Base-by-base conservation (phyloP, 2,329 filamentous ascomycete species). In the Ophiostoma populinum region DNA sequence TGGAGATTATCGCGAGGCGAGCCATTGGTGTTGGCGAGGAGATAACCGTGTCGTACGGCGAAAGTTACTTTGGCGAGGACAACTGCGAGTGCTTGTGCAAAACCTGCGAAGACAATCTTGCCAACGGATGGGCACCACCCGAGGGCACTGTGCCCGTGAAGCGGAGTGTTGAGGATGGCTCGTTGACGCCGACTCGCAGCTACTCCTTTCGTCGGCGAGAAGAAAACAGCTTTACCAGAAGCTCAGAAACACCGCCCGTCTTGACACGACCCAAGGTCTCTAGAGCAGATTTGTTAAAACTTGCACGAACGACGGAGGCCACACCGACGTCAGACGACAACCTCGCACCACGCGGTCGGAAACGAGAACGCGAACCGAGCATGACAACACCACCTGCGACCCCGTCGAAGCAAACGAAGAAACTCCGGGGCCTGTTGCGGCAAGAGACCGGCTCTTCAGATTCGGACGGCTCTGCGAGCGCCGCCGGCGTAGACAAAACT, bases 51-150 rank as follows among this genome's bases (percentile, higher is more conserved):
- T 87, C 79, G 0, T 98, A 98, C 49, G 85, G 87, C 17, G 85
- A 92, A 13, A 85, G 82, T 50, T 98, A 98, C 53, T 98, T 98
- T 57, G 90, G 90, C 3, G 76, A 83, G 29, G 74, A 86, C 51
- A 98, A 98, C 46, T 86, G 85, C 54, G 90, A 98, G 51, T 98
- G 90, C 51, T 61, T 98, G 2, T 98, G 90, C 53, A 67, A 69
- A 46, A 90, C 80, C 0, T 98, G 90, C 53, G 90, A 98, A 56
- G 63, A 67, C 16, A 60, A 64, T 3, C 59, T 70, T 38, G 65
- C 67, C 35, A 95, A 94, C 51, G 90, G 90, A 1, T 98, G 92
- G 92, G 67, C 71, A 24, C 67, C 61, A 0, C 58, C 58, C 11
- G 59, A 58, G 11, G 51, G 58, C 3, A 56, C 55, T 2, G 55